A percentile compares a stretch with the other conserved stretches of the same genome.
These are phyloP conservation scores for Wickerhamomyces hampshirensis DNA, from an alignment of 805 yeast species.

Conservation along the genomic window DNA sequence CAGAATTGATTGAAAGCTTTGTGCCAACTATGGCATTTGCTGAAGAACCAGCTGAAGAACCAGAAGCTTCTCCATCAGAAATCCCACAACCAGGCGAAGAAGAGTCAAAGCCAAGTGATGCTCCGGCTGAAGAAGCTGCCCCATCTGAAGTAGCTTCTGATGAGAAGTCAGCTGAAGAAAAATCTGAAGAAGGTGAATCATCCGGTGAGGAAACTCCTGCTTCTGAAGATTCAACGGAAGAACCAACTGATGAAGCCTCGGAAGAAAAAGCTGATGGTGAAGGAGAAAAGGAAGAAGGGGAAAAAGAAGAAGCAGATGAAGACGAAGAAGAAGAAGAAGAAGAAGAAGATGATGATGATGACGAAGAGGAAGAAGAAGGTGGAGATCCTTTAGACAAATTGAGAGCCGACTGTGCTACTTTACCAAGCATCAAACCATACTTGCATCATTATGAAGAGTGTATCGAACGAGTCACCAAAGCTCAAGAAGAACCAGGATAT, in stretches of 20 bases:
- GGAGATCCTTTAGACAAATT: constrained; percentile 62
- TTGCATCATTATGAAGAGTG: constrained; percentile 92
- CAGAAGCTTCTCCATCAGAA: constrained; percentile 1
- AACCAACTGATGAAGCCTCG: constrained; percentile 11
- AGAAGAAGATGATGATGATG: constrained; percentile 62
- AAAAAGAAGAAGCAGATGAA: constrained; percentile 4
- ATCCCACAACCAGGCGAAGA: constrained; percentile 5
- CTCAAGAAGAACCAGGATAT: constrained; percentile 78
- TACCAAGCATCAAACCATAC: constrained; percentile 63
- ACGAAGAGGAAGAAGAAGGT: constrained; percentile 64
- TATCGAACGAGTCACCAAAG: constrained; percentile 89
- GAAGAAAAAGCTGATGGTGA: constrained; percentile 10
- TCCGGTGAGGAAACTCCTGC: constrained; percentile 9
- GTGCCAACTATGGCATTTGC: constrained; percentile 80
- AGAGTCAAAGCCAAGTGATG: constrained; percentile 2
- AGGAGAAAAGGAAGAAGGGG: constrained; percentile 10
- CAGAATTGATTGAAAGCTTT: constrained; percentile 59
- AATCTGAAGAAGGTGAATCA: constrained; percentile 9
- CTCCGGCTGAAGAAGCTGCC: constrained; percentile 9
- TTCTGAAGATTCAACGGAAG: constrained; percentile 14
- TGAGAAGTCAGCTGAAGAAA: constrained; percentile 2
- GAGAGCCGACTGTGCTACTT: constrained; percentile 64
- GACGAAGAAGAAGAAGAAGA: constrained; percentile 33
- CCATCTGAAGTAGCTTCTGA: constrained; percentile 5
- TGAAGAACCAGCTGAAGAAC: constrained; percentile 31